Evolutionary conservation across 2,329 filamentous ascomycete genomes (phyloP).

Genomic region (Colletotrichum theobromicola): DNA sequence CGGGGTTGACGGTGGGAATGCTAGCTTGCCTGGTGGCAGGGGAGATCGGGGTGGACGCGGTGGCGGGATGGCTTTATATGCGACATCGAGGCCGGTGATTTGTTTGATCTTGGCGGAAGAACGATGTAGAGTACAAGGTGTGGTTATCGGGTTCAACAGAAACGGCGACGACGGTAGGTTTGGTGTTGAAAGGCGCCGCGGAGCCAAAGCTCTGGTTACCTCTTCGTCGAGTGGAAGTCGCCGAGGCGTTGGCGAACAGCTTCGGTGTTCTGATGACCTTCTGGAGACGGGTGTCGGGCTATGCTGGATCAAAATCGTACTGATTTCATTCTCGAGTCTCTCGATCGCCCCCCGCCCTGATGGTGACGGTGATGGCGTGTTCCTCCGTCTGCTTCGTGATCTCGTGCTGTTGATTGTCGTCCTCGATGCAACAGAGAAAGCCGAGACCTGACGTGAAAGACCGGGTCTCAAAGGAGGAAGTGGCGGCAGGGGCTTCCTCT

Average conservation of each 20-base stretch:
- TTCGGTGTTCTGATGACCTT: constrained; percentile 1
- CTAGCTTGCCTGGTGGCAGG: background rate
- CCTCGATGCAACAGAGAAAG: background rate
- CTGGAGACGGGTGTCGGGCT: background rate
- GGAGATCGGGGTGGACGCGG: background rate
- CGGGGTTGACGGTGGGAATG: background rate
- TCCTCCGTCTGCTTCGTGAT: constrained; percentile 7
- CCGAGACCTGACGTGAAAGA: constrained; percentile 3
- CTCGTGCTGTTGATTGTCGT: constrained; percentile 1
- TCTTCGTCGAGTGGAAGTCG: background rate
- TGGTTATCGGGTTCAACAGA: background rate
- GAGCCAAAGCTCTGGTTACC: background rate
- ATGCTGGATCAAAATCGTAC: constrained; percentile 9
- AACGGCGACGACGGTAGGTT: background rate
- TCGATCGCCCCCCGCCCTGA: background rate
- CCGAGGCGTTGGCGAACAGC: constrained; percentile 6
- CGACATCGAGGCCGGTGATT: constrained; percentile 45
- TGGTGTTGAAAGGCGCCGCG: constrained; percentile 8
- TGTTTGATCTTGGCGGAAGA: constrained; percentile 46
- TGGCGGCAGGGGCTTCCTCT: constrained; percentile 30
- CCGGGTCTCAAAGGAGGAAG: constrained; percentile 20
- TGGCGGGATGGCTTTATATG: constrained; percentile 6
- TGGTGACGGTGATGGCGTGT: background rate
- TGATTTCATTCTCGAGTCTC: constrained; percentile 9
- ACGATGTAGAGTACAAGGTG: constrained; percentile 28